Base-by-base conservation (phyloP, 2,329 filamentous ascomycete species). In the Aspergillus persii region DNA sequence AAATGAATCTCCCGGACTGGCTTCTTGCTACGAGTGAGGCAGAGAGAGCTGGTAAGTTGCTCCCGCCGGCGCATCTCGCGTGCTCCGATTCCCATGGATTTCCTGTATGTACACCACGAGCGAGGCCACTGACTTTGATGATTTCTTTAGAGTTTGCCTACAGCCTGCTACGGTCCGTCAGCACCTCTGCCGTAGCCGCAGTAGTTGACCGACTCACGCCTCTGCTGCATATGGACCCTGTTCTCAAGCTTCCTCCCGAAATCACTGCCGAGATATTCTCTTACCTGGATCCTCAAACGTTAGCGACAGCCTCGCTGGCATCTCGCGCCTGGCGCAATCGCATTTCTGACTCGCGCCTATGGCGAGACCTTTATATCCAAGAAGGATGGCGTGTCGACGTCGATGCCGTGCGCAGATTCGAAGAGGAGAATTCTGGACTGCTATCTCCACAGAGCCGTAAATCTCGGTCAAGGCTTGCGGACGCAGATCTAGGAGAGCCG, bases 191-290 rank as follows among this genome's bases (percentile, higher is more conserved):
- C 56, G 88, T 97, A 60, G 88, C 89, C 53, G 83, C 89, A 49
- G 90, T 97, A 55, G 91, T 96, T 50, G 86, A 93, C 56, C 85
- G 89, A 63, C 80, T 96, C 18, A 90, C 88, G 62, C 91, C 92
- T 3, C 84, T 93, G 54, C 87, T 98, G 2, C 93, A 97, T 75
- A 94, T 97, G 77, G 91, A 99, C 76, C 96, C 96, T 56, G 87
- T 96, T 47, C 81, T 86, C 63, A 87, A 91, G 68, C 85, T 99
- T 0, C 95, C 95, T 0, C 87, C 91, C 29, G 95, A 99, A 74
- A 90, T 99, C 68, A 96, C 92, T 61, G 87, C 95, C 49, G 89
- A 96, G 69, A 89, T 98, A 49, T 88, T 99, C 48, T 88, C 89
- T 15, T 95, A 92, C 70, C 87, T 99, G 53, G 90, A 93, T 56